phyloP scores from a whole-genome alignment of 768 basidiomycete genomes.

The Infundibulicybe gibba region DNA sequence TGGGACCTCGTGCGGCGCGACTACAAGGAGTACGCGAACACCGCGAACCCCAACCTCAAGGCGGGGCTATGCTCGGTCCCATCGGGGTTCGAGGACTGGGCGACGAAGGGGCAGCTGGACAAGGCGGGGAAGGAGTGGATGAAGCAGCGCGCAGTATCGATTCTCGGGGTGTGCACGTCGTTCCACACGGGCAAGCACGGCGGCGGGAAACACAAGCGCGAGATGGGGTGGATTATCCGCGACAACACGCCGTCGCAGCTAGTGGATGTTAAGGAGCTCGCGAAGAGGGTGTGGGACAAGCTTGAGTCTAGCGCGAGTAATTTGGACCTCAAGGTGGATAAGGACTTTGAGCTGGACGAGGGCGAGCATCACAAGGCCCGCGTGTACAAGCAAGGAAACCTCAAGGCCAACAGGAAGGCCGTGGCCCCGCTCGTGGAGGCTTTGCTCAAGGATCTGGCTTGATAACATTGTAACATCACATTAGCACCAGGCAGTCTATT shows the following conservation, averaged over 20 bases:
- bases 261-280: conserved; percentile 35
- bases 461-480: neutral
- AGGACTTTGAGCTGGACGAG: conserved; percentile 34
- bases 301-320: conserved; percentile 41
- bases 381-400: conserved; percentile 67
- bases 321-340: conserved; percentile 46
- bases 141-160: conserved; percentile 54
- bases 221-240: conserved; percentile 65
- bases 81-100: conserved; percentile 56
- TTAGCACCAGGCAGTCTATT: neutral
- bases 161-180: conserved; percentile 80
- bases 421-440: conserved; percentile 63
- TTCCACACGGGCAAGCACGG: conserved; percentile 41
- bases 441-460: conserved; percentile 42
- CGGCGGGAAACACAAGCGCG: conserved; percentile 58
- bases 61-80: conserved; percentile 87
- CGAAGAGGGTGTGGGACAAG: conserved; percentile 50
- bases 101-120: conserved; percentile 37
- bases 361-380: conserved; percentile 32
- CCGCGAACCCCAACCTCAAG: conserved; percentile 36
- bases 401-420: conserved; percentile 57
- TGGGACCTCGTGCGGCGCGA: conserved; percentile 88
- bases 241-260: conserved; percentile 19
- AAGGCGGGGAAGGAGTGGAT: conserved; percentile 53
- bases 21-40: conserved; percentile 82